These are phyloP conservation scores for Platanthera guangdongensis DNA, from an alignment of 106 monocot genomes.

Conservation along the genomic window DNA sequence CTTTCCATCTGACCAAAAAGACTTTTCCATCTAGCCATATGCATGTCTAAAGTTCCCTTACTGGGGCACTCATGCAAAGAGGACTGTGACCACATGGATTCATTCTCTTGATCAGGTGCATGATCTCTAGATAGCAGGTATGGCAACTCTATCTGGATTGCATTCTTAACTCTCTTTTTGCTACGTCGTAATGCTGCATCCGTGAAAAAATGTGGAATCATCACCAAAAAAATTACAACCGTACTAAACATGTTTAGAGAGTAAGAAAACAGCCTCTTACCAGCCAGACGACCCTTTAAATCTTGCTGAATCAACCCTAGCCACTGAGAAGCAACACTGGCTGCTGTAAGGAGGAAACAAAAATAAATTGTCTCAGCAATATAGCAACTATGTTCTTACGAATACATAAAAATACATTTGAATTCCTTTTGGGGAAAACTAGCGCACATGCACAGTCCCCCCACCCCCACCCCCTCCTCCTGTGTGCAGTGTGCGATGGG, in stretches of 20 bases:
- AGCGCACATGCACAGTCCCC: no score
- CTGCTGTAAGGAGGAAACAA: conserved; percentile 31
- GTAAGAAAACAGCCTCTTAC: conserved; percentile 22
- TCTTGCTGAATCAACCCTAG: conserved; percentile 71
- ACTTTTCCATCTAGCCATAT: conserved; percentile 54
- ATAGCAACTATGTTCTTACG: not conserved
- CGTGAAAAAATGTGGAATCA: not conserved
- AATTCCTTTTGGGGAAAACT: not conserved
- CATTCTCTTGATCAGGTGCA: conserved; percentile 32
- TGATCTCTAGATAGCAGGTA: conserved; percentile 42
- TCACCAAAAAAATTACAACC: not conserved
- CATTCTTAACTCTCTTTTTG: conserved; percentile 73
- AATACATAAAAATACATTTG: not conserved
- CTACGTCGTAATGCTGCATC: conserved; percentile 59
- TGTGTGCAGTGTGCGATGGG: no score
- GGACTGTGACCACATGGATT: conserved; percentile 13
- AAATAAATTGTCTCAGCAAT: not conserved
- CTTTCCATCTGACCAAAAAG: conserved; percentile 73
- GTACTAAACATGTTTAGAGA: not conserved
- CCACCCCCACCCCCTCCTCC: no score
- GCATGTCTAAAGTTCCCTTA: conserved; percentile 25
- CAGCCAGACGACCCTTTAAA: conserved; percentile 70
- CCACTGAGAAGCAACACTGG: conserved; percentile 78
- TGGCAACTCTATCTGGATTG: conserved; percentile 64
- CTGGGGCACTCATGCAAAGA: conserved; percentile 12